These are phyloP conservation scores for Dictyostelium purpureum DNA, from an alignment of 78 protist species.

Conservation along the genomic window DNA sequence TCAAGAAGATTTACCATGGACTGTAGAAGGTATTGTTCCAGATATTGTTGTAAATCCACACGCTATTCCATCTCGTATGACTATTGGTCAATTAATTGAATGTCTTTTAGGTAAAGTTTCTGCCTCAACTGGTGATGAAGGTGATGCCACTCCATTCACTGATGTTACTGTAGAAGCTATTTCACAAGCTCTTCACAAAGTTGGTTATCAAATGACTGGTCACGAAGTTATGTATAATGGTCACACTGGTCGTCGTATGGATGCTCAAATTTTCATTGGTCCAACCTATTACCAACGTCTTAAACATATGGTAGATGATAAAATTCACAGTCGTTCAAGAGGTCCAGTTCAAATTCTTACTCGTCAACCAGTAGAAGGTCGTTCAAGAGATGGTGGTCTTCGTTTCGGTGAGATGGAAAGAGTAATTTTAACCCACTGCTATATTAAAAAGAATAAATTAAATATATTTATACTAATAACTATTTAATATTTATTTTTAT, in stretches of 20 bases:
- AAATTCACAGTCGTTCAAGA: constrained; percentile 99
- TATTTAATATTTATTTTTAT: background rate
- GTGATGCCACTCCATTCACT: constrained; percentile 92
- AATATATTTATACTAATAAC: background rate
- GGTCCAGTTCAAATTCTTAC: constrained; percentile 98
- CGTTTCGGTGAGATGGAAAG: constrained; percentile 99
- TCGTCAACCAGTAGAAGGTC: constrained; percentile 99
- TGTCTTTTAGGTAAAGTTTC: constrained; percentile 97
- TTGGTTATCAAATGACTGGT: constrained; percentile 98
- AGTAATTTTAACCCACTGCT: constrained; percentile 66
- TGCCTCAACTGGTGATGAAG: constrained; percentile 72
- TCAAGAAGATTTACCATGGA: constrained; percentile 99
- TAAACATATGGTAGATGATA: constrained; percentile 99
- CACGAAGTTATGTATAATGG: constrained; percentile 96
- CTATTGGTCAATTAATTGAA: constrained; percentile 99
- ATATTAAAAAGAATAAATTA: background rate
- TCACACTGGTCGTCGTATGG: constrained; percentile 97
- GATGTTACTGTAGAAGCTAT: constrained; percentile 94
- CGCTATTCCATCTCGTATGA: constrained; percentile 99
- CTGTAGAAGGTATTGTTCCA: constrained; percentile 97
- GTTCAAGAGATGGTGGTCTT: constrained; percentile 99
- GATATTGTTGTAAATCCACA: constrained; percentile 99
- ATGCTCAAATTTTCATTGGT: constrained; percentile 98
- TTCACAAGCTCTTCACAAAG: constrained; percentile 82
- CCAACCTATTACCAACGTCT: constrained; percentile 99